A percentile compares a stretch with the other conserved stretches of the same genome.
phyloP scores from a whole-genome alignment of 179 eudicot genomes.

The Heliamphora pulchella region DNA sequence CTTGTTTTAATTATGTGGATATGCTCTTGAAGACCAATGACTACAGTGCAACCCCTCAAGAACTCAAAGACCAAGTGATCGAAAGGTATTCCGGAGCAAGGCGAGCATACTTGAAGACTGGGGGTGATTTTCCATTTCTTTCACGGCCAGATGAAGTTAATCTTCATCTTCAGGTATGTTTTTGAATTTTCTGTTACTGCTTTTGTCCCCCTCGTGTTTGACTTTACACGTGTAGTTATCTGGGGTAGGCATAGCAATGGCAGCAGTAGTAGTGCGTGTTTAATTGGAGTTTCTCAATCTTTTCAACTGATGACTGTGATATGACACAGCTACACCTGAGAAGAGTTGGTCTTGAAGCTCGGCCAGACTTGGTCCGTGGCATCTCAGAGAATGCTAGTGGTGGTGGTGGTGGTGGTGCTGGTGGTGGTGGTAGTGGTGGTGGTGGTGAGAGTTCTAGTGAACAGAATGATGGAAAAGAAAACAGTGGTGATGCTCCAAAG shows the following conservation, averaged over 20 bases:
- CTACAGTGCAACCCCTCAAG: slow-evolving; percentile 73
- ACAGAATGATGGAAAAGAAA: slow-evolving; percentile 28
- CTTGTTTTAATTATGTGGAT: neutral
- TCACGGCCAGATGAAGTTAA: slow-evolving; percentile 98
- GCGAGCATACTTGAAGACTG: slow-evolving; percentile 72
- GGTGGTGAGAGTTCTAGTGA: slow-evolving; percentile 36
- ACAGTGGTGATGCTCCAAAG: slow-evolving; percentile 27
- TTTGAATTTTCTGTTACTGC: neutral
- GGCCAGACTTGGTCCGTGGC: slow-evolving; percentile 60
- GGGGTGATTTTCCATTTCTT: slow-evolving; percentile 96
- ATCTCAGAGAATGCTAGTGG: slow-evolving; percentile 33
- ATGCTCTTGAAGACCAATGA: slow-evolving; percentile 64
- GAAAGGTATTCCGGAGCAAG: slow-evolving; percentile 94
- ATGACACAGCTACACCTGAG: slow-evolving; percentile 84
- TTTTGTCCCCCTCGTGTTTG: neutral
- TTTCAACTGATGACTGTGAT: neutral
- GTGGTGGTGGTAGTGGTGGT: slow-evolving; percentile 1
- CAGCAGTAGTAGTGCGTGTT: neutral
- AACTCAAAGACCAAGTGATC: slow-evolving; percentile 76
- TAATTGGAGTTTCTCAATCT: neutral
- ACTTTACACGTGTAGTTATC: neutral
- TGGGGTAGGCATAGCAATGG: neutral
- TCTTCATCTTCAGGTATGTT: slow-evolving; percentile 87
- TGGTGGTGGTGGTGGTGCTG: slow-evolving; percentile 18
- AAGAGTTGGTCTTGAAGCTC: slow-evolving; percentile 88